Conservation (phyloP, 1,284 basidiomycete species). For the Trametes versicolor region DNA sequence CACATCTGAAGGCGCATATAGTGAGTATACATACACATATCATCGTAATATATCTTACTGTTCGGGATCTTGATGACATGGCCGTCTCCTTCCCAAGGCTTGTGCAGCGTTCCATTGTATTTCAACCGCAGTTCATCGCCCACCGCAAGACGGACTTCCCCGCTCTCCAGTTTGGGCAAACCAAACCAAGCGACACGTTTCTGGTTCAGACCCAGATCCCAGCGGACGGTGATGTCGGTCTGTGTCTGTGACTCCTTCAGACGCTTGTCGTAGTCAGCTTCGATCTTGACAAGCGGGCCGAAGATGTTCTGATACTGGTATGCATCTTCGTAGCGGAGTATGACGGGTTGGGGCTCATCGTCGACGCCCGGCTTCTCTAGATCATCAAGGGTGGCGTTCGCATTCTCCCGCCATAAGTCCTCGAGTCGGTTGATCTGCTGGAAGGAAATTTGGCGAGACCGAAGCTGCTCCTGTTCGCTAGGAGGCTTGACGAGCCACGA, state of each 20-base stretch:
- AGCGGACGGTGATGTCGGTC: constrained; percentile 94
- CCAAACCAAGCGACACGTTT: constrained; percentile 98
- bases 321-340: constrained; percentile 95
- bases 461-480: constrained; percentile 93
- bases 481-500: constrained; percentile 99
- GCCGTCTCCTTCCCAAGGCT: constrained; percentile 96
- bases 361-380: constrained; percentile 97
- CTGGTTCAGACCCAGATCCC: constrained; percentile 98
- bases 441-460: constrained; percentile 96
- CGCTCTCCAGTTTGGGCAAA: constrained; percentile 96
- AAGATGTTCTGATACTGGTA: constrained; percentile 99
- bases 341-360: constrained; percentile 93
- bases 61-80: constrained; percentile 99
- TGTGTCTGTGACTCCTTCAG: constrained; percentile 99
- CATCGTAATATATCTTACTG: constrained; percentile 63
- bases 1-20: constrained; percentile 68
- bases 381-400: constrained; percentile 94
- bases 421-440: constrained; percentile 97
- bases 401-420: constrained; percentile 98
- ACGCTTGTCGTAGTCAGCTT: constrained; percentile 98
- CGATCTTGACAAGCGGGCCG: constrained; percentile 98
- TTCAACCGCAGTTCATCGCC: constrained; percentile 95
- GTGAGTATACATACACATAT: constrained; percentile 25
- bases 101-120: constrained; percentile 90
- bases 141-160: constrained; percentile 96